Percentiles rank a stretch among this genome's conserved stretches.
Conservation (phyloP, 768 basidiomycete species). For the Termitomyces sp. region DNA sequence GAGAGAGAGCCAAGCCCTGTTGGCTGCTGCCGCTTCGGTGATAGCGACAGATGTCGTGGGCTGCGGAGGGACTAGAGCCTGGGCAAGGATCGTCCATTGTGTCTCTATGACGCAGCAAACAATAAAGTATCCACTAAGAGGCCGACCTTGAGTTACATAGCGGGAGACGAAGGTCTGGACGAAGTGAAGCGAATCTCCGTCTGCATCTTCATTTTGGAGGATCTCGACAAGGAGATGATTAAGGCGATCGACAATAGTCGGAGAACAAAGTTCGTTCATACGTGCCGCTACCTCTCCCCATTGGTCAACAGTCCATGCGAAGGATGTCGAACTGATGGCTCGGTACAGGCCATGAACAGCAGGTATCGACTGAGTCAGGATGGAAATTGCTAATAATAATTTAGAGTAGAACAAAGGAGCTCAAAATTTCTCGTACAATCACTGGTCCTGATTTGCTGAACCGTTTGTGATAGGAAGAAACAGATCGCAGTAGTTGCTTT, state of each 20-base stretch:
- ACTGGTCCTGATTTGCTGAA: constrained; percentile 47
- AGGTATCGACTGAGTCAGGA: constrained; percentile 73
- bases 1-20: constrained; percentile 72
- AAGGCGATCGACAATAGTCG: constrained; percentile 64
- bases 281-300: constrained; percentile 54
- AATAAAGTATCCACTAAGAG: constrained; percentile 81
- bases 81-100: constrained; percentile 81
- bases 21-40: constrained; percentile 75
- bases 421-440: constrained; percentile 36
- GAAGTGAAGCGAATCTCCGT: constrained; percentile 45
- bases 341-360: constrained; percentile 85
- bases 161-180: constrained; percentile 68
- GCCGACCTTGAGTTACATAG: constrained; percentile 70
- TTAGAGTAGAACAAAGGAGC: not conserved
- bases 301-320: constrained; percentile 64
- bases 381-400: constrained; percentile 47
- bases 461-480: constrained; percentile 50
- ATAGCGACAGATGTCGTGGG: constrained; percentile 23
- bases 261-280: constrained; percentile 57
- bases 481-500: constrained; percentile 55
- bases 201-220: constrained; percentile 46
- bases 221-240: constrained; percentile 67
- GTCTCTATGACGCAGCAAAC: constrained; percentile 88
- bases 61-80: constrained; percentile 43
- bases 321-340: constrained; percentile 74